Base-by-base conservation (phyloP, 805 yeast species). In the Nakazawaea ernobii region DNA sequence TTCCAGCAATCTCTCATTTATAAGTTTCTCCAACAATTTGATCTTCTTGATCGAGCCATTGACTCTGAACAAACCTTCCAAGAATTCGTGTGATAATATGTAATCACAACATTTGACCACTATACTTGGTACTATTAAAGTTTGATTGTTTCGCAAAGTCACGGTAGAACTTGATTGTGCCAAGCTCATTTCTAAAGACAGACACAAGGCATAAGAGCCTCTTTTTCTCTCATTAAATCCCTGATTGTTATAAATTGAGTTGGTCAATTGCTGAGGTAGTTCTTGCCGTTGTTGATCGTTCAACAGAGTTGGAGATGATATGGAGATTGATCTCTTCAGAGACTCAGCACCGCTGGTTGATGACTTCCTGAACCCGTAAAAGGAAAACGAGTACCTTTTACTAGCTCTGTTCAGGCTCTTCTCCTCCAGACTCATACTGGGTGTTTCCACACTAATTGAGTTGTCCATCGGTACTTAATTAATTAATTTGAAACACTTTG, bases 11-110 rank as follows among this genome's bases (percentile, higher is more conserved):
- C 50, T 42, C 4, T 52, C 55, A 27, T 51, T 46, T 24, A 67
- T 55, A 41, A 49, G 46, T 5, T 42, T 8, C 45, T 67, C 71
- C 40, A 66, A 54, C 17, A 46, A 37, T 42, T 60, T 62, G 32
- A 65, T 59, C 43, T 65, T 66, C 38, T 59, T 59, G 30, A 67
- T 53, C 10, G 67, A 57, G 6, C 69, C 68, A 49, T 66, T 66
- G 48, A 67, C 60, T 50, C 71, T 52, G 49, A 67, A 67, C n/a
- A 66, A 54, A 10, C 71, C 71, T 52, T 67, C 68, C 4, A 56
- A 52, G 4, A 59, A 60, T 1, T 53, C 59, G 36, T 53, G 48
- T 1, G 43, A 37, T 11, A 49, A 36, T 13, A 67, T 57, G 47
- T 52, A 65, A 20, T 55, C 42, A 43, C 68, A 62, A 49, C 69